phyloP scores from a whole-genome alignment of 257 asterid species.

The Solanum ossicruentum region DNA sequence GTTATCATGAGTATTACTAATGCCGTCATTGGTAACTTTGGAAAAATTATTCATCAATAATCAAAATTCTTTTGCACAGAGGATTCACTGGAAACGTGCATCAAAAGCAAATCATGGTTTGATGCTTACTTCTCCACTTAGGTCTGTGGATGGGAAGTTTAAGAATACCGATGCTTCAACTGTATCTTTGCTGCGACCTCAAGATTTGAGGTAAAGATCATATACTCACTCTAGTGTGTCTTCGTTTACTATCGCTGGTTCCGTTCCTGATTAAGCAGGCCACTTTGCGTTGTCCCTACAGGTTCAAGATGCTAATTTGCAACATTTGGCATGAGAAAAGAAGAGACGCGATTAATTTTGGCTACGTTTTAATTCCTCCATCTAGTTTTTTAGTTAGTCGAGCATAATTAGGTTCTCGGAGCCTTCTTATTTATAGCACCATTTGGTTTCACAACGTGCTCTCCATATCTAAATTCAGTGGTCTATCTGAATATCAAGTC shows the following conservation, averaged over 20 bases:
- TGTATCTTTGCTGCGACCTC: conserved; percentile 73
- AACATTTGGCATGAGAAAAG: conserved; percentile 29
- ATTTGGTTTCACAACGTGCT: background rate
- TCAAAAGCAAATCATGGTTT: conserved; percentile 65
- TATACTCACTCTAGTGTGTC: background rate
- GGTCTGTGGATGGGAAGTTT: conserved; percentile 43
- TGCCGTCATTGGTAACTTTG: background rate
- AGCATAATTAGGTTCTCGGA: background rate
- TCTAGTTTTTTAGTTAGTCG: background rate
- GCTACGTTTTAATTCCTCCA: background rate
- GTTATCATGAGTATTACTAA: background rate
- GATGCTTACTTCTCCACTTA: conserved; percentile 87
- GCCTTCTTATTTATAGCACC: background rate
- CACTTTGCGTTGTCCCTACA: conserved; percentile 29
- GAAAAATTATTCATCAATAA: background rate
- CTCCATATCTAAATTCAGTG: background rate
- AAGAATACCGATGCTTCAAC: conserved; percentile 27
- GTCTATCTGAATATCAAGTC: background rate
- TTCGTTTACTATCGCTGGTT: conserved; percentile 1
- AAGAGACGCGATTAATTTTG: conserved; percentile 34
- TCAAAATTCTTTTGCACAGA: conserved; percentile 27
- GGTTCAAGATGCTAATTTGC: conserved; percentile 40
- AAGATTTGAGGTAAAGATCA: conserved; percentile 64
- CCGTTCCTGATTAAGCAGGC: conserved; percentile 24
- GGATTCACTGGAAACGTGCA: conserved; percentile 94